A percentile compares a stretch with the other conserved stretches of the same genome.
phyloP scores from a whole-genome alignment of 306 rosid species.

The Dalbergia cultrata region DNA sequence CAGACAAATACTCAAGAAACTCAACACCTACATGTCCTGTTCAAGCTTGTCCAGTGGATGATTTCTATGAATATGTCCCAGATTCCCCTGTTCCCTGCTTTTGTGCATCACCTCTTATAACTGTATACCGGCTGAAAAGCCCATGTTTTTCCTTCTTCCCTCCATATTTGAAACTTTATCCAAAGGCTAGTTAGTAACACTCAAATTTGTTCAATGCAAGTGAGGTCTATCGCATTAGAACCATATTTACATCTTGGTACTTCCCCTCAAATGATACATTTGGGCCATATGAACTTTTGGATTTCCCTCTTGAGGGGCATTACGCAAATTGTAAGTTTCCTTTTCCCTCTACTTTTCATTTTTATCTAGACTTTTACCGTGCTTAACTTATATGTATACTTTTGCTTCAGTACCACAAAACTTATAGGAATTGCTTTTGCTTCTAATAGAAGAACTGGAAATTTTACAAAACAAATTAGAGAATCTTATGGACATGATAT shows the following conservation, averaged over 20 bases:
- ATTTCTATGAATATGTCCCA: conserved; percentile 67
- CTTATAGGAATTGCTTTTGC: too few species aligned
- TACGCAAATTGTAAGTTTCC: too few species aligned
- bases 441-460: too few species aligned
- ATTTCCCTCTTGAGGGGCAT: too few species aligned
- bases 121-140: conserved; percentile 89
- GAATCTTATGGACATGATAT: too few species aligned
- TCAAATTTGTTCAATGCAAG: conserved; percentile 53
- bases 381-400: too few species aligned
- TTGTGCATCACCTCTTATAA: conserved; percentile 80
- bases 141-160: conserved; percentile 86
- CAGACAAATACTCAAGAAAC: too few species aligned
- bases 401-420: too few species aligned
- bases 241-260: conserved; percentile 57
- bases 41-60: conserved; percentile 67
- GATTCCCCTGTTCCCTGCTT: conserved; percentile 63
- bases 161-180: conserved; percentile 79
- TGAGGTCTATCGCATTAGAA: conserved; percentile 61
- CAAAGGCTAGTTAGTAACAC: conserved; percentile 38
- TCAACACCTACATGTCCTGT: too few species aligned
- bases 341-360: too few species aligned
- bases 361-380: too few species aligned
- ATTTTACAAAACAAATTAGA: too few species aligned
- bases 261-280: conserved; percentile 62
- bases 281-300: conserved; percentile 97